Base-by-base conservation (phyloP, 169 alveolate genomes). In the Eimeria brunetti region DNA sequence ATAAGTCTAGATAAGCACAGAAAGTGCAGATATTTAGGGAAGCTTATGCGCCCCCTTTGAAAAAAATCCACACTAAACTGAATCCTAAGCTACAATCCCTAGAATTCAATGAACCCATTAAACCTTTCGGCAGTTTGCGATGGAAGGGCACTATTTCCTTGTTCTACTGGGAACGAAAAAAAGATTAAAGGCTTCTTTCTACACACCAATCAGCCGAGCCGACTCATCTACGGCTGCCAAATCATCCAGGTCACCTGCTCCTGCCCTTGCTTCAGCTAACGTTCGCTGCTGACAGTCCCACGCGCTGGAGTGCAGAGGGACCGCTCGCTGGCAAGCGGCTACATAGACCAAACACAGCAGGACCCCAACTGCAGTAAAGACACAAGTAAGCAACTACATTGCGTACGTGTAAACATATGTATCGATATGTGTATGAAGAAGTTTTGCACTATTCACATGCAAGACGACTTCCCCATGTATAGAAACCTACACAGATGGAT, bases 201-300 rank as follows among this genome's bases (percentile, higher is more conserved):
- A 83, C 71, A 53, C 51, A 67, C 53, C 76, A 56, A 83, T 49
- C 36, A 83, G 90, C 46, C 90, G 51, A 27, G 75, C n/a, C 49
- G 76, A 53, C 53, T 83, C 90, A 33, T 83, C 90, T 20, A 83
- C n/a, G 7, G 14, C 75, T n/a, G 90, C 90, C 76, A 83, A n/a
- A 11, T 83, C 90, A 8, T 83, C 90, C 22, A 83, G 76, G 30
- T 83, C 90, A 9, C 30, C 90, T 24, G 36, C 67, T n/a, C 49
- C 53, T 8, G 9, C 24, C 22, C 69, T 60, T 20, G 30, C 69
- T 60, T 22, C 69, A 18, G 69, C 41, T 64, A 18, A 36, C n/a
- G 75, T 20, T 44, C 14, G 71, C 27, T 83, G 90, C 75, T 83
- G 90, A 27, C 56, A 36, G 53, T 56, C 90, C 90, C 71, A 56